Evolutionary conservation across 148 eudicot species (phyloP), one percentile per base, ranked within the genome.

Genomic region (Tetragonia tetragonoides): DNA sequence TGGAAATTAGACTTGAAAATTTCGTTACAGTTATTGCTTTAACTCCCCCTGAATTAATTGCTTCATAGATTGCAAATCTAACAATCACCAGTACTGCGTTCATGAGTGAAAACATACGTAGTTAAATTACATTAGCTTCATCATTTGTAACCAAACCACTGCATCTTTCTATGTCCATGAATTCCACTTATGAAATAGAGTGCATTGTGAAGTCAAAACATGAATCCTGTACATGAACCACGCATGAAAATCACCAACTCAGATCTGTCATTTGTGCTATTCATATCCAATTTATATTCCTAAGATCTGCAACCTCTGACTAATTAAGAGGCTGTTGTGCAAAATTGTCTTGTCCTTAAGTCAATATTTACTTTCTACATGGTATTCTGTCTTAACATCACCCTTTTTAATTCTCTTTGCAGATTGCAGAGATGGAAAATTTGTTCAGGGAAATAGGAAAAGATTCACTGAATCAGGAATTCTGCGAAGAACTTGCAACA

Each of bases 401-500:
- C 64, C n/a, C n/a, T 4, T n/a, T 60, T 20, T 20, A 60, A 60
- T n/a, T 60, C 72, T 8, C 21, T 71, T 44, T 81, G 59, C 66
- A 95, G 99, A 74, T 86, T 75, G 76, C 89, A 34, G 88, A 86
- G 84, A 83, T 95, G 93, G 91, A 88, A 78, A 87, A 82, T 20
- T 75, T 85, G 75, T 91, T 84, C 75, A 93, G 86, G 84, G 83
- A 88, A 79, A 77, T 81, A 46, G 85, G 88, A 71, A 87, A 90
- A 67, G 87, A 83, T 72, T 68, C 85, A n/a, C 67, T 82, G 68
- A 80, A 64, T 70, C 85, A 79, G 73, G 93, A 91, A 71, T 90
- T 93, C 54, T 95, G 87, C 80, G 76, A 90, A 84, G 91, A 95
- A 75, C 86, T 92, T 84, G 93, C 92, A 17, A 77, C 84, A 81